Evolutionary conservation across 2,329 filamentous ascomycete species (phyloP), one percentile per base, ranked within the genome.

Genomic region (Fusarium sp.): DNA sequence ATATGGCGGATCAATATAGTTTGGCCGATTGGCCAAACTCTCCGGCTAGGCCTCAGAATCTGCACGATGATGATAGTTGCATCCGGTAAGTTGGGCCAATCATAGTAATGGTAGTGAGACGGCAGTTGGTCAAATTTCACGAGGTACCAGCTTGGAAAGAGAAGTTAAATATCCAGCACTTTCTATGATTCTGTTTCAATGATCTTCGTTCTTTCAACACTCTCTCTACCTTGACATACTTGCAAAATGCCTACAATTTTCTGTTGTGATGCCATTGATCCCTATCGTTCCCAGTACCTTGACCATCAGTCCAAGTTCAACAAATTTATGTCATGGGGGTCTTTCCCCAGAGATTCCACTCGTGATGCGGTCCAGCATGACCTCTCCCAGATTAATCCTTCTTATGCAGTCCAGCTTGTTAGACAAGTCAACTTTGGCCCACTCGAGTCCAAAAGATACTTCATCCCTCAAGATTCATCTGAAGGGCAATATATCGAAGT

Each of bases 31-130:
- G 50, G 50, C 8, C 20, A 24, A 45, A 36, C 11, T 30, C 15
- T 18, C 30, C 38, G 26, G 59, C 48, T 56, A 62, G 59, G 59
- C 81, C 79, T 9, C 66, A 70, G 30, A 71, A 56, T 66, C 76
- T 83, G 28, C 55, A 48, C 28, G n/a, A 45, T 62, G 48, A 62
- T 62, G 48, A 18, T 47, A 17, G 39, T 44, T 6, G 48, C 39
- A 28, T 36, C 13, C 6, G 10, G n/a, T 9, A 8, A 11, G 42
- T 44, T 17, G n/a, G 7, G 9, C 47, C 58, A 61, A 54, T 54
- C 28, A 61, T 13, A 8, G 18, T 54, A 2, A n/a, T 26, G 20
- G 5, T n/a, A 8, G 3, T 28, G 7, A n/a, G 13, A 5, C 18
- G 20, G 30, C 30, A 36, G 15, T n/a, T 35, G 14, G 2, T 18